Evolutionary conservation across 441 rosid genomes (phyloP).

Genomic region (Metrosideros polymorpha): DNA sequence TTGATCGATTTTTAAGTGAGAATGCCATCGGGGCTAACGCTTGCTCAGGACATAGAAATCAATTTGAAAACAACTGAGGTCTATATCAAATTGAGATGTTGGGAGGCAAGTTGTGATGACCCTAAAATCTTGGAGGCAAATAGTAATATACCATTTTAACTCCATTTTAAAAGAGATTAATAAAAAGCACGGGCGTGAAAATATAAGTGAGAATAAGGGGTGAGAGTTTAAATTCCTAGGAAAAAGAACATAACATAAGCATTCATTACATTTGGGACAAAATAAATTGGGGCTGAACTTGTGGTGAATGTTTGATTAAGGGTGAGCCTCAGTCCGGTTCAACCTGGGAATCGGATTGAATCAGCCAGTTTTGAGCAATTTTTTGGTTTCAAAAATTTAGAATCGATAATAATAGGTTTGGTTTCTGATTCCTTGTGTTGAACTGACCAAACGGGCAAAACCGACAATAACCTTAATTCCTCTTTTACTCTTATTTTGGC

Average conservation of each 20-base stretch:
- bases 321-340: too few species aligned
- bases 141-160: background rate
- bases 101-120: accelerated
- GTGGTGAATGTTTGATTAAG: background rate
- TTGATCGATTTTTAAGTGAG: background rate
- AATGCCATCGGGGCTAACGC: background rate
- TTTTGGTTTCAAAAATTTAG: background rate
- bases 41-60: background rate
- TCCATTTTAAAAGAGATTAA: background rate
- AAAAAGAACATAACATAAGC: background rate
- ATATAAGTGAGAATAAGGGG: background rate
- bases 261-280: background rate
- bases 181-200: background rate
- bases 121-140: background rate
- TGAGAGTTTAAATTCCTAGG: background rate
- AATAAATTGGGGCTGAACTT: background rate
- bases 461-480: background rate
- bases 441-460: background rate
- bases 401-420: background rate
- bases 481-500: background rate
- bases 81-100: background rate
- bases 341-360: too few species aligned
- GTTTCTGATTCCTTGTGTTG: background rate
- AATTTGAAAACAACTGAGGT: background rate
- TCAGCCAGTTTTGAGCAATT: accelerated